Evolutionary conservation across 306 rosid genomes (phyloP), one percentile per base, ranked within the genome.

Genomic region (Cicer judaicum): DNA sequence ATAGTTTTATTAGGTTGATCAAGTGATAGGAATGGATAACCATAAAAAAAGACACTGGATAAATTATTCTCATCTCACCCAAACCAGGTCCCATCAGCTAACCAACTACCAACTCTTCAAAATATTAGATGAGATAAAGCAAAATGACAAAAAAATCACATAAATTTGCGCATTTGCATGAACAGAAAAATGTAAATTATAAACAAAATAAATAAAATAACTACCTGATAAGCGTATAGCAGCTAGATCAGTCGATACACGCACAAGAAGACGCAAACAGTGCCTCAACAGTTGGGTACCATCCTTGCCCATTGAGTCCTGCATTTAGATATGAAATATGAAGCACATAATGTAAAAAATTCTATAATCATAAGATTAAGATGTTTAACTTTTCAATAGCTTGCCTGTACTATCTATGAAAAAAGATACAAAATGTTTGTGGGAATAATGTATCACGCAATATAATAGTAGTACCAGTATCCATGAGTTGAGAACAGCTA

Each of bases 231-330:
- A 70, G 70, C 99, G 98, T 80, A 92, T 97, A 53, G 98, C 97
- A 79, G 88, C 89, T 44, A 95, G 78, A 84, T 95, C 96, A 9
- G 90, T 95, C 8, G 99, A 95, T 74, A 95, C 97, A 34, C 83
- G 92, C 75, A 95, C 99, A 86, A 95, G 98, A 71, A 95, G 92
- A 59, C 99, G 97, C 85, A 95, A 93, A 85, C 99, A 95, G 49
- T 95, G 99, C 80, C 99, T 88, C 88, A 95, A 84, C 62, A 95
- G 97, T 86, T 92, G 97, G 81, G 99, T 95, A 52, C 97, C 92
- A 72, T 91, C 98, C 90, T 95, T 95, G 76, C 99, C 99, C 99
- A 95, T 88, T 8, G 99, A 95, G 70, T 95, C 99, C 99, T 95
- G 79, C 78, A 49, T 64, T 18, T 53, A 67, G 40, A 74, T 39